Conservation (phyloP, 768 basidiomycete genomes). For the Pleurotus giganteus region DNA sequence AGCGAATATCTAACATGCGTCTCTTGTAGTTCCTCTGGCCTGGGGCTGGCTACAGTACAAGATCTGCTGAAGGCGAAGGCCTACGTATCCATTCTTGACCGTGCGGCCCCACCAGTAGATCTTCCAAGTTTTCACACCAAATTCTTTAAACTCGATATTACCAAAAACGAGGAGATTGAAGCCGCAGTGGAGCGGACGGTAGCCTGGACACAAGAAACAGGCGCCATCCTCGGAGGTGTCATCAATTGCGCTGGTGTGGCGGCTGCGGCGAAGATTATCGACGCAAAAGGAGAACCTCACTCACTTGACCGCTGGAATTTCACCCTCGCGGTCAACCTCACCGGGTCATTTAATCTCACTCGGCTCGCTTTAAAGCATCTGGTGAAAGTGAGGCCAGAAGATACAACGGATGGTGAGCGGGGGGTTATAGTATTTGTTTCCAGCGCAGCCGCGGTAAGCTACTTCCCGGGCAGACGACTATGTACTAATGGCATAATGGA, state of each 20-base stretch:
- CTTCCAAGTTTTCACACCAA: conserved; percentile 27
- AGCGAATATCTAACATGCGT: not conserved
- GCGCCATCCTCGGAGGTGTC: conserved; percentile 52
- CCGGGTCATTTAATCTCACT: conserved; percentile 59
- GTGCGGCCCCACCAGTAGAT: conserved; percentile 32
- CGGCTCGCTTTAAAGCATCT: conserved; percentile 51
- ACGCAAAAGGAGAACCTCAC: conserved; percentile 43
- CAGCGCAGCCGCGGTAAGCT: conserved; percentile 50
- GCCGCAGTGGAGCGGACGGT: conserved; percentile 36
- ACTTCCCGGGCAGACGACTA: not conserved
- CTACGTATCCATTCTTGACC: conserved; percentile 53
- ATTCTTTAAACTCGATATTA: conserved; percentile 42
- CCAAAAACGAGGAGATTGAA: conserved; percentile 32
- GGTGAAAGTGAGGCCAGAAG: conserved; percentile 43
- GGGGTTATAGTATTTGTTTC: conserved; percentile 59
- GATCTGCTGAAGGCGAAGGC: conserved; percentile 42
- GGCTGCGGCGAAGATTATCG: conserved; percentile 39
- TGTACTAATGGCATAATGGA: not conserved
- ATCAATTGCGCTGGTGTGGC: conserved; percentile 60
- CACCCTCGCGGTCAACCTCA: conserved; percentile 51
- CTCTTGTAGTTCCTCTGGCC: conserved; percentile 46
- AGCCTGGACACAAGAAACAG: conserved; percentile 39
- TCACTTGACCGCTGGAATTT: conserved; percentile 51
- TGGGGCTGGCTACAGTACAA: conserved; percentile 51
- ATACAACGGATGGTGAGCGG: conserved; percentile 47